A percentile compares a stretch with the other conserved stretches of the same genome.
Evolutionary conservation across 2,329 filamentous ascomycete genomes (phyloP).

Genomic region (Trichoderma sp.): DNA sequence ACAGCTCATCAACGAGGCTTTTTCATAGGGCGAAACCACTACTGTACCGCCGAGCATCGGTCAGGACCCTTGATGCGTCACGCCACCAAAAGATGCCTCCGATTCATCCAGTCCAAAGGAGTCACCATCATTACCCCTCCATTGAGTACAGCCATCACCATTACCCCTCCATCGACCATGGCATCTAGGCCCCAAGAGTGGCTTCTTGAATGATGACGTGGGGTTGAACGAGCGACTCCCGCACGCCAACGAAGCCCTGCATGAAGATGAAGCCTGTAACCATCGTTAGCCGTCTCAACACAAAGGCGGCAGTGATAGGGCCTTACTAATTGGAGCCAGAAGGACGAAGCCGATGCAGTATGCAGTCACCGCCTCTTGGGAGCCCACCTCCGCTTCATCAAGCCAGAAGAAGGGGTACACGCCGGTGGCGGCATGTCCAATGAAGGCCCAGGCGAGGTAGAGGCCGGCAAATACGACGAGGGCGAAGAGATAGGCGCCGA

Average conservation of each 20-base stretch:
- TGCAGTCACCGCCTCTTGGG: conserved; percentile 42
- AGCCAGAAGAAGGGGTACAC: conserved; percentile 51
- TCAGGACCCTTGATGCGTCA: conserved; percentile 13
- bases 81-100: background rate
- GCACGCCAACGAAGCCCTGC: conserved; percentile 48
- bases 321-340: conserved; percentile 45
- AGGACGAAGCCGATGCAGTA: conserved; percentile 45
- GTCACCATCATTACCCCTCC: background rate
- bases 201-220: conserved; percentile 5
- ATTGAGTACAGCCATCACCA: background rate
- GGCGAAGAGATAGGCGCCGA: conserved; percentile 42
- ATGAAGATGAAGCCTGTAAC: conserved; percentile 45
- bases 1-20: conserved; percentile 15
- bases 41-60: background rate
- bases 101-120: background rate
- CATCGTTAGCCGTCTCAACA: conserved; percentile 19
- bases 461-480: conserved; percentile 39
- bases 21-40: conserved; percentile 8
- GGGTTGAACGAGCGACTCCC: conserved; percentile 40
- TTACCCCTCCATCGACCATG: conserved; percentile 1
- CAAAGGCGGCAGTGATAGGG: conserved; percentile 14
- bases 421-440: conserved; percentile 46
- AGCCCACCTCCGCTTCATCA: conserved; percentile 43
- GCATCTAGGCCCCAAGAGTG: conserved; percentile 1
- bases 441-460: conserved; percentile 50